Evolutionary conservation across 176 grass and related monocot genomes (phyloP).

Genomic region (Carex myosuroides): DNA sequence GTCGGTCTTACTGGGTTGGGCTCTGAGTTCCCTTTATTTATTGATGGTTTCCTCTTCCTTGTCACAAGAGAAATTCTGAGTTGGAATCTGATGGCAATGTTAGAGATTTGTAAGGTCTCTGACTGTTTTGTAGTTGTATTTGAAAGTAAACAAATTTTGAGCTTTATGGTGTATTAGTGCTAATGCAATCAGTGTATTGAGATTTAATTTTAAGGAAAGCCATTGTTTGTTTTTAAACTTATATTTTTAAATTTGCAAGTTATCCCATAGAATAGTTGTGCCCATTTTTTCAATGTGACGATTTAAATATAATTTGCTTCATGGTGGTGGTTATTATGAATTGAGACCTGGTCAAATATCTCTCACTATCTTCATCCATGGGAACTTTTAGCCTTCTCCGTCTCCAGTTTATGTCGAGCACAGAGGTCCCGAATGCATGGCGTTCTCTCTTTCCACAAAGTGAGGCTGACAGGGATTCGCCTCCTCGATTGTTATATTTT

Average conservation of each 20-base stretch:
- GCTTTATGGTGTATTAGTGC: background rate
- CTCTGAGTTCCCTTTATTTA: constrained; percentile 33
- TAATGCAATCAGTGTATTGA: background rate
- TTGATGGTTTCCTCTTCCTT: background rate
- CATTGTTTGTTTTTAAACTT: background rate
- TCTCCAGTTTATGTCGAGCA: too few species aligned
- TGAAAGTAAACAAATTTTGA: background rate
- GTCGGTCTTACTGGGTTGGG: constrained; percentile 93
- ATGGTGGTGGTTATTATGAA: background rate
- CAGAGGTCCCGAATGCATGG: too few species aligned
- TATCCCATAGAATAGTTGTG: background rate
- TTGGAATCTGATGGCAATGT: background rate
- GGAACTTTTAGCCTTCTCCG: too few species aligned
- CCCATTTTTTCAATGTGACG: background rate
- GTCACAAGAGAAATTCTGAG: background rate
- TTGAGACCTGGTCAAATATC: background rate
- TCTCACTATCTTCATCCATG: background rate
- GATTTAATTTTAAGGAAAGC: background rate
- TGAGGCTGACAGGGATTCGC: too few species aligned
- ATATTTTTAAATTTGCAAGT: background rate
- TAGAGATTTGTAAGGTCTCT: background rate
- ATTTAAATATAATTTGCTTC: background rate
- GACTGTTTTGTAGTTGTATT: background rate
- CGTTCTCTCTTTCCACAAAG: too few species aligned
- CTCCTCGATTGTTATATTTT: too few species aligned